Conservation (phyloP, 2,329 filamentous ascomycete species). For the Aspergillus eucalypticola region DNA sequence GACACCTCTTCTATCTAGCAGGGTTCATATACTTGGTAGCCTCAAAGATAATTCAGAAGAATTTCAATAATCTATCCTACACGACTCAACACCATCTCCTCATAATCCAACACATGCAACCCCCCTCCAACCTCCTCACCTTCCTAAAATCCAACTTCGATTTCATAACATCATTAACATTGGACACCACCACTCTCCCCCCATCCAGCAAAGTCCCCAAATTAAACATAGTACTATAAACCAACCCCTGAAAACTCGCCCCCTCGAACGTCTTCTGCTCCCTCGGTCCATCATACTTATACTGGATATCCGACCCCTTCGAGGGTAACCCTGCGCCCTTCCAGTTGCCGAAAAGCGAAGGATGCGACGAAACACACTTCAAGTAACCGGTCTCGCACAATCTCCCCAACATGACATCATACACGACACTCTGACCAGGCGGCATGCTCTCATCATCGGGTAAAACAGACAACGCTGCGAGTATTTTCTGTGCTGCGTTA, state of each 20-base stretch:
- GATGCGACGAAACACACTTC: conserved; percentile 1
- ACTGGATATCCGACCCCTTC: conserved; percentile 5
- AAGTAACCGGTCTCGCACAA: background rate
- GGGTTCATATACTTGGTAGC: too few species aligned
- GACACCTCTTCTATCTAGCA: background rate
- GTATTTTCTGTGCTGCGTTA: conserved; percentile 5
- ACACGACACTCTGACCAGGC: background rate
- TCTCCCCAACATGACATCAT: background rate
- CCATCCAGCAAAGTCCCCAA: background rate
- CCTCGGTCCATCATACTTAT: background rate
- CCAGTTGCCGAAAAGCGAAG: conserved; percentile 1
- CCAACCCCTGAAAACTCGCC: background rate
- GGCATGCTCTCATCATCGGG: background rate
- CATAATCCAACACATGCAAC: background rate
- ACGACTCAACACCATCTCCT: background rate
- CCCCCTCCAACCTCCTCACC: background rate
- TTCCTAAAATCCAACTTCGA: background rate
- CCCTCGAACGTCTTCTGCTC: background rate
- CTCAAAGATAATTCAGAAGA: too few species aligned
- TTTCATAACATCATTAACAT: background rate
- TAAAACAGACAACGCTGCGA: background rate
- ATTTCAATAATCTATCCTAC: background rate
- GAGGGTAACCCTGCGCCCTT: background rate
- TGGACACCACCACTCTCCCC: background rate
- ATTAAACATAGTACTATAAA: conserved; percentile 2